These are phyloP conservation scores for Marchantia paleacea DNA, from an alignment of 225 moss, liverwort and hornwort genomes.

Conservation along the genomic window DNA sequence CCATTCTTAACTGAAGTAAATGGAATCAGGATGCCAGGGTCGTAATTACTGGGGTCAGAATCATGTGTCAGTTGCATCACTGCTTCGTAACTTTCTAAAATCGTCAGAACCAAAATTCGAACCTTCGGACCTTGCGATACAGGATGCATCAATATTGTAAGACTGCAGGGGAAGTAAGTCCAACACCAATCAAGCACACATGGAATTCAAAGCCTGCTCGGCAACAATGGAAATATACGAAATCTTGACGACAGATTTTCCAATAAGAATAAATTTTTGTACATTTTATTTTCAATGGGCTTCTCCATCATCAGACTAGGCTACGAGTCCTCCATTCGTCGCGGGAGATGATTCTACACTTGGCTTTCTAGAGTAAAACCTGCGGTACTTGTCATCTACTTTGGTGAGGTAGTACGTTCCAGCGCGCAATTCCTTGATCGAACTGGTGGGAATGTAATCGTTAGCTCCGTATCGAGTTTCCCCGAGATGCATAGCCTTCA, in stretches of 20 bases:
- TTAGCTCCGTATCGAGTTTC: constrained; percentile 95
- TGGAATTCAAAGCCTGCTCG: not conserved
- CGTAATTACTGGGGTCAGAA: no score
- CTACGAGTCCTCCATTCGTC: constrained; percentile 7
- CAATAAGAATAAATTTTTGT: constrained; percentile 1
- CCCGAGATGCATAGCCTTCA: constrained; percentile 65
- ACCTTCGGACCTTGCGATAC: no score
- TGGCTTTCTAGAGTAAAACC: constrained; percentile 66
- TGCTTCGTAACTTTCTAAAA: no score
- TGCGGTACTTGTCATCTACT: constrained; percentile 75
- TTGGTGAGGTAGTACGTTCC: constrained; percentile 79
- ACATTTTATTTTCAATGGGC: not conserved
- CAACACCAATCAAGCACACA: not conserved
- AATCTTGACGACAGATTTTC: constrained; percentile 8
- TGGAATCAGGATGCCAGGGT: no score
- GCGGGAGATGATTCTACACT: not conserved
- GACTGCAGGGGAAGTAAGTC: not conserved
- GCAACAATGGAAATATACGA: not conserved
- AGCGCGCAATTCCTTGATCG: constrained; percentile 60
- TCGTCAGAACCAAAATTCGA: no score
- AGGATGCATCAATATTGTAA: no score
- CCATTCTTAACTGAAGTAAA: no score
- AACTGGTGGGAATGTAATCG: constrained; percentile 70
- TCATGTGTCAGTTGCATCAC: no score
- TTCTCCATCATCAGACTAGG: not conserved